These are phyloP conservation scores for Penicillium hesseltinei DNA, from an alignment of 2,329 filamentous ascomycete species.

Conservation along the genomic window DNA sequence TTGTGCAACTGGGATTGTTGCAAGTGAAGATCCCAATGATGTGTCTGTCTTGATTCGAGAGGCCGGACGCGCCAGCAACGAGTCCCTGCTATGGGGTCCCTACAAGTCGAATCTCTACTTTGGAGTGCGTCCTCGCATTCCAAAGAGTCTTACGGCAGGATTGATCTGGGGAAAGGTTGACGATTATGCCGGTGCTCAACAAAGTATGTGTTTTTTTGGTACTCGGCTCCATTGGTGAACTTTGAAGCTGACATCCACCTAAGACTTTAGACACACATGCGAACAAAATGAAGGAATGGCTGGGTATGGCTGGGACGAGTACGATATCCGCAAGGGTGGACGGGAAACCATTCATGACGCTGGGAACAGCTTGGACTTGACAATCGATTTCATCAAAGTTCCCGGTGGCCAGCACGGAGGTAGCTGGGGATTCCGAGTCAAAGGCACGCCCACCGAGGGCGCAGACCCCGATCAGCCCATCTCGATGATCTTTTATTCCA, in stretches of 20 bases:
- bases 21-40: slow-evolving; percentile 31
- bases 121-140: slow-evolving; percentile 77
- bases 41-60: slow-evolving; percentile 40
- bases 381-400: slow-evolving; percentile 90
- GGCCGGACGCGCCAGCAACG: slow-evolving; percentile 59
- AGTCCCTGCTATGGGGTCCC: slow-evolving; percentile 91
- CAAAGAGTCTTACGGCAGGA: slow-evolving; percentile 76
- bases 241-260: slow-evolving; percentile 19
- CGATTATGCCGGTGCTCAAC: slow-evolving; percentile 69
- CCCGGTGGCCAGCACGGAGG: slow-evolving; percentile 82
- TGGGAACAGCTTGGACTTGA: slow-evolving; percentile 83
- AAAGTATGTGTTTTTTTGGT: slow-evolving; percentile 56
- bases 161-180: slow-evolving; percentile 89
- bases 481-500: slow-evolving; percentile 77
- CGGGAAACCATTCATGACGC: slow-evolving; percentile 88
- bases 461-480: slow-evolving; percentile 67
- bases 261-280: slow-evolving; percentile 89
- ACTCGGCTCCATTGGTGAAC: neutral
- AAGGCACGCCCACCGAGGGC: slow-evolving; percentile 72
- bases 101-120: slow-evolving; percentile 95
- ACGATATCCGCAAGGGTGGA: slow-evolving; percentile 83
- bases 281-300: slow-evolving; percentile 93
- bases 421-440: slow-evolving; percentile 87
- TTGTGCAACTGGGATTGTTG: slow-evolving; percentile 30
- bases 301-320: slow-evolving; percentile 97